Evolutionary conservation across 139 green algal species (phyloP), one percentile per base, ranked within the genome.

Genomic region (Micractinium conductrix): DNA sequence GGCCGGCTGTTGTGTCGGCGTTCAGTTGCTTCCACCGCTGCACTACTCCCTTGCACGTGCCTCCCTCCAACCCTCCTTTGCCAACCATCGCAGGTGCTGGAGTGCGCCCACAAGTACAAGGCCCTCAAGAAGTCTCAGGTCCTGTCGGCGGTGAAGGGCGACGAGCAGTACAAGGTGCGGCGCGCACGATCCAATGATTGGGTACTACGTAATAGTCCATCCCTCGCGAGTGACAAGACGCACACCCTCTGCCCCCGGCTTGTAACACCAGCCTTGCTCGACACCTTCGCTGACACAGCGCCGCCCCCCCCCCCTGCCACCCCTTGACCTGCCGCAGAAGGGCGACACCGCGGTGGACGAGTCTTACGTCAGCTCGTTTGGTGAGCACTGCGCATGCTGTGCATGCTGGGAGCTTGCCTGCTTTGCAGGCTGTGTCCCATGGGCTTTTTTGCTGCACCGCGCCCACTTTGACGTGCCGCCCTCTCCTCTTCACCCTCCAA

Each of bases 31-130:
- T 58, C 48, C 48, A 58, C 10, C 14, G 48, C 67, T 28, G 19
- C 24, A 16, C 26, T 69, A 2, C 26, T 10, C 67, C n/a, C n/a
- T n/a, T n/a, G n/a, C n/a, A n/a, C n/a, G n/a, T n/a, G n/a, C n/a
- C n/a, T n/a, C n/a, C n/a, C n/a, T n/a, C n/a, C n/a, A n/a, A n/a
- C n/a, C n/a, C n/a, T n/a, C n/a, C n/a, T n/a, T n/a, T n/a, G 10
- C 68, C n/a, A 12, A 1, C 38, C 38, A 33, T 48, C 43, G 17
- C 67, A 84, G 79, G 65, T 84, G 65, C 37, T 84, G 33, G 79
- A 71, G 24, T 71, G 67, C 24, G 79, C 79, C 37, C 28, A 84
- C 79, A 69, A 69, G 79, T 84, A 60, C 79, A 84, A 84, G 67
- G 30, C 16, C 7, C 65, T 68, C 45, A 3, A 84, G 67, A 78